Evolutionary conservation across 2,329 filamentous ascomycete species (phyloP), one percentile per base, ranked within the genome.

Genomic region (Podosphaera xanthii): DNA sequence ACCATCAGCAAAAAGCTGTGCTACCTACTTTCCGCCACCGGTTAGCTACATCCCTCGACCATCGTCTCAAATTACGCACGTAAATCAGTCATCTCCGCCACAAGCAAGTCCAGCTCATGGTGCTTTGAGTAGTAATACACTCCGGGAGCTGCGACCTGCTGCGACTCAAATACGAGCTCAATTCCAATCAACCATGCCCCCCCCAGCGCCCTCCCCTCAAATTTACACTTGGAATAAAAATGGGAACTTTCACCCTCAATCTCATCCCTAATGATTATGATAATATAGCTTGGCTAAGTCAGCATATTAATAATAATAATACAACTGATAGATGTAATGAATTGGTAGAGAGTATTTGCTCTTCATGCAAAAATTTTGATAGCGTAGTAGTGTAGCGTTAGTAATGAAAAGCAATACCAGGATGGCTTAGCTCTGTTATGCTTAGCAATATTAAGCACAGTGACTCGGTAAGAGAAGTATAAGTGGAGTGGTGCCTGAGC

Each of bases 71-170:
- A 14, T 44, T 1, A 44, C 40, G 10, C n/a, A 7, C n/a, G 40
- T 12, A 44, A 44, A 44, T 44, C 40, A 44, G 10, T 12, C 40
- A 44, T 12, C 40, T 44, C 4, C 40, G n/a, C 34, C 30, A 57
- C 55, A 57, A 44, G 10, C 14, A 22, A 46, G 10, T 38, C n/a
- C 52, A 33, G 22, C 30, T 5, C 38, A 46, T 40, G 4, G 22
- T 30, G 7, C 55, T 46, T 12, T 22, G 22, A 38, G 14, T n/a
- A 46, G 22, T n/a, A 44, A 34, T 46, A 42, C 22, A 31, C 30
- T 44, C 34, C 53, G 64, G 12, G 61, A 63, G 34, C 50, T 65
- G 1, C 56, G 61, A 56, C 63, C 63, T 38, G 61, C 63, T 14
- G 10, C n/a, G 40, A 4, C 40, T 44, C 40, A 44, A 44, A 44